Base-by-base conservation (phyloP, 805 yeast genomes). In the Ogataea trehaloabstinens region DNA sequence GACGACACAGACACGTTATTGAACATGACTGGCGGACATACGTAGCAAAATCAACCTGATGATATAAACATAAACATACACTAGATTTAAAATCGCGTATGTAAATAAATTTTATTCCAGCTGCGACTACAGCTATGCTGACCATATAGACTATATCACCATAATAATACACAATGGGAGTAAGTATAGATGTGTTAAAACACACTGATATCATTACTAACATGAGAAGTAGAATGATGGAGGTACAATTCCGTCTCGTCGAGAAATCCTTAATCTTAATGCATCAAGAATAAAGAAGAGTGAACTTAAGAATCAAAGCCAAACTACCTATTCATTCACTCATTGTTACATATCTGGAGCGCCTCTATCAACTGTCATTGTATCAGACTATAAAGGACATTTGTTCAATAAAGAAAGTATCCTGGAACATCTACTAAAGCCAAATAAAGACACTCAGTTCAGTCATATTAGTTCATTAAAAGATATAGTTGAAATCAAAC, bases 341-440 rank as follows among this genome's bases (percentile, higher is more conserved):
- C 66, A 63, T 5, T 85, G 95, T 54, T 56, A 63, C 4, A 42
- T 70, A 25, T 70, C 68, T 19, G 73, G 51, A 30, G 68, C 56
- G 41, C 68, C 46, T 48, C 65, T 86, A 15, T 45, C 49, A n/a
- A 52, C 51, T 4, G 83, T 82, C 0, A 62, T 85, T 2, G 82
- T 83, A 2, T 73, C 86, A 24, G 95, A 88, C 58, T 80, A 68
- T 53, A 63, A 63, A 35, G 96, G 96, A 0, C 55, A 66, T 21
- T 52, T 88, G 4, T 84, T 72, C 58, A 76, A 81, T 46, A 85
- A 84, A 44, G 85, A 79, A 41, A 60, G 79, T 20, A 56, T 85
- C 0, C 52, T 88, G 5, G 82, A 82, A 49, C 68, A 71, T 54
- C 54, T 88, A 4, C 46, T 84, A 2, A 61, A 66, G 10, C 56